These are phyloP conservation scores for Phaeolepiota aurea DNA, from an alignment of 768 basidiomycete species.

Conservation along the genomic window DNA sequence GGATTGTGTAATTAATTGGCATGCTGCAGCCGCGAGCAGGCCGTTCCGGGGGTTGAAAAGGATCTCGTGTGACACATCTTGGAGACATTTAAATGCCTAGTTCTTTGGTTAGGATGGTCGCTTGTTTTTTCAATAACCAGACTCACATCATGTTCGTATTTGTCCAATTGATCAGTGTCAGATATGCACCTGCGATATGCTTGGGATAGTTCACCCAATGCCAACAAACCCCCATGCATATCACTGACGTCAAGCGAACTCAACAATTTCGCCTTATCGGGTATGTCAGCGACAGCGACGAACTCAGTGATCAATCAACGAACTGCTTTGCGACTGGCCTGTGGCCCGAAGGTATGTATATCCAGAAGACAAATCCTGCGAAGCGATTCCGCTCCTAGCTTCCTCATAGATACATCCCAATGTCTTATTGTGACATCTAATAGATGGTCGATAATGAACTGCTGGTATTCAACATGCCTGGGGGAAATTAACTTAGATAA, in stretches of 20 bases:
- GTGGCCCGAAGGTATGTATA: conserved; percentile 41
- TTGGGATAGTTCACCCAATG: conserved; percentile 64
- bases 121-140: conserved; percentile 1
- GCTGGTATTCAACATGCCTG: conserved; percentile 75
- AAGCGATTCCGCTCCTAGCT: conserved; percentile 70
- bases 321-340: conserved; percentile 44
- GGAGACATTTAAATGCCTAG: conserved; percentile 62
- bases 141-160: conserved; percentile 38
- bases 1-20: conserved; percentile 57
- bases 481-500: background rate
- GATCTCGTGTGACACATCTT: conserved; percentile 44
- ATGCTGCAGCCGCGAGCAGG: conserved; percentile 63
- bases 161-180: conserved; percentile 22
- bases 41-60: conserved; percentile 64
- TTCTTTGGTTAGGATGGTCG: background rate
- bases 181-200: conserved; percentile 34
- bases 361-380: conserved; percentile 58
- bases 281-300: conserved; percentile 2
- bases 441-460: conserved; percentile 63
- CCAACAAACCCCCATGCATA: conserved; percentile 77
- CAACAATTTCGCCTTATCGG: conserved; percentile 42
- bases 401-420: conserved; percentile 82
- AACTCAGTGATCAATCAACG: conserved; percentile 14
- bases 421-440: conserved; percentile 71
- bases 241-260: conserved; percentile 59